A percentile compares a stretch with the other conserved stretches of the same genome.
phyloP scores from a whole-genome alignment of 192 early-diverging fungal species.

The Entophlyctis luteolus region DNA sequence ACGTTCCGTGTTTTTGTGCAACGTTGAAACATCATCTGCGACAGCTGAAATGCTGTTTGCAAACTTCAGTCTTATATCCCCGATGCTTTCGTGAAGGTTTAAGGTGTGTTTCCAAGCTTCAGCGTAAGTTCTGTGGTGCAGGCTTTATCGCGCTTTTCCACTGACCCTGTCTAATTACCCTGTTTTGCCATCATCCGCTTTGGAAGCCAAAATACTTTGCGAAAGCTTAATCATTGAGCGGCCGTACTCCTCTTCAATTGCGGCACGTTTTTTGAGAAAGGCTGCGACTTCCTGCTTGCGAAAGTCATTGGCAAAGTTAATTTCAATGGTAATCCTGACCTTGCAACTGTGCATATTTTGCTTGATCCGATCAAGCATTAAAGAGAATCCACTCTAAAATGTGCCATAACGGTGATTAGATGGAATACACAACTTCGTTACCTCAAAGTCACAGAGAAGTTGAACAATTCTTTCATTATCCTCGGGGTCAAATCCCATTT shows the following conservation, averaged over 20 bases:
- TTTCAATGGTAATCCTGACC: conserved; percentile 33
- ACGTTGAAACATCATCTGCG: conserved; percentile 71
- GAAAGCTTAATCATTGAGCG: conserved; percentile 73
- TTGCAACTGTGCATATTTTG: conserved; percentile 64
- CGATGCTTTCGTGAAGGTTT: conserved; percentile 79
- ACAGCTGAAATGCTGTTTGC: conserved; percentile 64
- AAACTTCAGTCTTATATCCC: conserved; percentile 75
- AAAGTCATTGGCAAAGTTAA: neutral
- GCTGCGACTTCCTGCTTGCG: conserved; percentile 57
- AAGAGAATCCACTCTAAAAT: conserved; percentile 59
- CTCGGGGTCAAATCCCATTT: neutral
- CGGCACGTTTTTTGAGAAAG: conserved; percentile 85
- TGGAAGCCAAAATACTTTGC: conserved; percentile 33
- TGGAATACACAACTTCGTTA: neutral
- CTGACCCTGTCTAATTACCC: conserved; percentile 30
- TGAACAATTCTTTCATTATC: conserved; percentile 32
- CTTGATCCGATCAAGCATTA: conserved; percentile 67
- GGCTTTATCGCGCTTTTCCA: neutral
- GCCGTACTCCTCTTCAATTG: conserved; percentile 89
- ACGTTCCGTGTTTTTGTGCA: conserved; percentile 75
- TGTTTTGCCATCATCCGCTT: conserved; percentile 31
- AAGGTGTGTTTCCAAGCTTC: conserved; percentile 71
- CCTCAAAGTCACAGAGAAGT: conserved; percentile 45
- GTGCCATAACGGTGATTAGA: neutral
- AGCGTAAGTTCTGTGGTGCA: conserved; percentile 59